phyloP scores from a whole-genome alignment of 2,329 filamentous ascomycete genomes.

The Bipolaris oryzae region DNA sequence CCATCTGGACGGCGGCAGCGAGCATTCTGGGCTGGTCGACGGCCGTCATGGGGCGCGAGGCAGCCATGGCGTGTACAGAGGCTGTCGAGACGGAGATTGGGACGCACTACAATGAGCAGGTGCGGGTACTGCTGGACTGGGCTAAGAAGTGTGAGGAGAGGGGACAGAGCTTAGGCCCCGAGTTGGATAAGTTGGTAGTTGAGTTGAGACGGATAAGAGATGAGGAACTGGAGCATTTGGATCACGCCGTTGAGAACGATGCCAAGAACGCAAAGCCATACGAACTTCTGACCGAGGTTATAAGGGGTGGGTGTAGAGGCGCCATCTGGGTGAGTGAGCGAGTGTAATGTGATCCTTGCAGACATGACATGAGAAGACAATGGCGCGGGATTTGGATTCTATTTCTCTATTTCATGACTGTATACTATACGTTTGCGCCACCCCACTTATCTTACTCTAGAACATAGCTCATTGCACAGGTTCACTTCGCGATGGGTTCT shows the following conservation, averaged over 20 bases:
- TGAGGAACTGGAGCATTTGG: constrained; percentile 95
- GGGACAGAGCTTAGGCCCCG: constrained; percentile 80
- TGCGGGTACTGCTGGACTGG: constrained; percentile 81
- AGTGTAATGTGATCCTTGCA: constrained; percentile 28
- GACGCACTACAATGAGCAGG: constrained; percentile 92
- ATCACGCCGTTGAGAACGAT: constrained; percentile 93
- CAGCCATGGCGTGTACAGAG: constrained; percentile 98
- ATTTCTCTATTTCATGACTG: neutral
- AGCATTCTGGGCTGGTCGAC: constrained; percentile 87
- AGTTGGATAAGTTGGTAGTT: constrained; percentile 73
- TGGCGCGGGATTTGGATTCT: neutral
- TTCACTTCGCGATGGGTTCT: neutral
- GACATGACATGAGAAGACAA: neutral
- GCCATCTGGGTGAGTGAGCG: constrained; percentile 91
- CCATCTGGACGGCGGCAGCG: constrained; percentile 82
- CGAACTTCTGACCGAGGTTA: constrained; percentile 83
- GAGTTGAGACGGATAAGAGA: constrained; percentile 86
- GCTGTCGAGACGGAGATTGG: constrained; percentile 99
- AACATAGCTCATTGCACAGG: neutral
- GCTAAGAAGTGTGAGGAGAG: constrained; percentile 73
- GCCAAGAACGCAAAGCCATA: constrained; percentile 88
- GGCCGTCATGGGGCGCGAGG: constrained; percentile 85
- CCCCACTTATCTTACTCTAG: neutral
- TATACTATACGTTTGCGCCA: neutral
- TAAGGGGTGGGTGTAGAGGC: constrained; percentile 85